Base-by-base conservation (phyloP, 768 basidiomycete species). In the Clitopilus passeckerianus region DNA sequence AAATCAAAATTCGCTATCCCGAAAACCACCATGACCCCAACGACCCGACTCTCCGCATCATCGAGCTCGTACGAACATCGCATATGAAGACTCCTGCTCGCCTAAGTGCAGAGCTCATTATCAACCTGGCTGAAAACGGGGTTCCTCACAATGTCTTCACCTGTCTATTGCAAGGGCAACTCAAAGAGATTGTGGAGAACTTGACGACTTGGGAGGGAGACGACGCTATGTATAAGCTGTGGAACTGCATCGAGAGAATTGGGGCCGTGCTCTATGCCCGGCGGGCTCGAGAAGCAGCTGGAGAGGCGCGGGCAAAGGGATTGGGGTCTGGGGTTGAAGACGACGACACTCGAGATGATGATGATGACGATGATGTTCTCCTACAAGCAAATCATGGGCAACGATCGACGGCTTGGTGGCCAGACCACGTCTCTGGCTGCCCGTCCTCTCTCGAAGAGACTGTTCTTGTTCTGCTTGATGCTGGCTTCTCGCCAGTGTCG, bases 361-460 rank as follows among this genome's bases (percentile, higher is more conserved):
- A 71, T 8, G 74, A 72, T 5, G 27, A 66, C 0, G 72, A 75
- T 6, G 77, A 80, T 34, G 76, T 64, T 12, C 63, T 71, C 15
- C 44, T 63, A 14, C 70, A 73, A 7, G 63, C 63, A 6, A 63
- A 66, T 1, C 57, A 64, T 8, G 66, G 66, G 1, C 74, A 79
- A 43, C 70, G 71, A 1, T 87, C 86, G n/a, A 72, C 74, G 18
- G 85, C 87, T 1, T 89, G 87, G 86, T 89, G 86, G 86, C 74
- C 72, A n/a, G 87, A 90, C 60, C 77, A 83, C 22, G 71, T 83
- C 30, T 86, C 85, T 54, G 87, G 82, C 2, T 78, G 77, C 43
- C 88, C 88, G 0, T 86, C 86, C 0, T 71, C 75, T 20, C 72
- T 89, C 3, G 86, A 85, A 63, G 88, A 90, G 66, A 88, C 86